Conservation (phyloP, 495 filamentous ascomycete genomes). For the Darksidea phi region DNA sequence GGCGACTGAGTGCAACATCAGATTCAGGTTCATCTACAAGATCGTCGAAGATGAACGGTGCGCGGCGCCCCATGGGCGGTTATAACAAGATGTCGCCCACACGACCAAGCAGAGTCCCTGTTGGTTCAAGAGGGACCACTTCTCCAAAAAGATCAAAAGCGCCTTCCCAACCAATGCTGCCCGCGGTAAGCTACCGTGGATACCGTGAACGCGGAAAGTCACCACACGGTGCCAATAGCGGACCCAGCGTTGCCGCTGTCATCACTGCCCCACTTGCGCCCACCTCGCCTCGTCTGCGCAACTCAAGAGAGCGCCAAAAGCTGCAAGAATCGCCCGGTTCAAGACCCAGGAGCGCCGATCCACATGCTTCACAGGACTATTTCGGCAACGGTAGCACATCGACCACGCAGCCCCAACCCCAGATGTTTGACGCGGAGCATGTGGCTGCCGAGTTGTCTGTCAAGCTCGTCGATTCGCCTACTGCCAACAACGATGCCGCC, state of each 20-base stretch:
- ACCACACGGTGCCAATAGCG: conserved; percentile 28
- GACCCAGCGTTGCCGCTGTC: conserved; percentile 61
- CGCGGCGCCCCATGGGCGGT: background rate
- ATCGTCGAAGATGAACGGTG: conserved; percentile 13
- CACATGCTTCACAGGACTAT: conserved; percentile 14
- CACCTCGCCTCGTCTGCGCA: conserved; percentile 73
- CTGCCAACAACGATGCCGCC: background rate
- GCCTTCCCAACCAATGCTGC: conserved; percentile 2
- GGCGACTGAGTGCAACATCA: conserved; percentile 25
- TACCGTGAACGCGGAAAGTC: conserved; percentile 25
- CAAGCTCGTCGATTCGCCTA: background rate
- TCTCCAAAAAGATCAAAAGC: background rate
- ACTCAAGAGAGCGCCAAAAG: conserved; percentile 76
- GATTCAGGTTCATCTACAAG: conserved; percentile 31
- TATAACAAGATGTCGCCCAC: conserved; percentile 12
- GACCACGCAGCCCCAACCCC: background rate
- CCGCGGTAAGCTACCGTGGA: conserved; percentile 20
- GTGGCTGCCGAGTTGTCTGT: background rate
- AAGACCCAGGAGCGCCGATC: conserved; percentile 11
- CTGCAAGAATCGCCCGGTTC: conserved; percentile 57
- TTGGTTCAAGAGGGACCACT: background rate
- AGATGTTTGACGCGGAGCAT: background rate
- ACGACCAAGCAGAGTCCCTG: background rate
- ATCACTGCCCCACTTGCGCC: conserved; percentile 62
- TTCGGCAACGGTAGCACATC: background rate